These are phyloP conservation scores for Microdochium nivale DNA, from an alignment of 2,329 filamentous ascomycete genomes.

Conservation along the genomic window DNA sequence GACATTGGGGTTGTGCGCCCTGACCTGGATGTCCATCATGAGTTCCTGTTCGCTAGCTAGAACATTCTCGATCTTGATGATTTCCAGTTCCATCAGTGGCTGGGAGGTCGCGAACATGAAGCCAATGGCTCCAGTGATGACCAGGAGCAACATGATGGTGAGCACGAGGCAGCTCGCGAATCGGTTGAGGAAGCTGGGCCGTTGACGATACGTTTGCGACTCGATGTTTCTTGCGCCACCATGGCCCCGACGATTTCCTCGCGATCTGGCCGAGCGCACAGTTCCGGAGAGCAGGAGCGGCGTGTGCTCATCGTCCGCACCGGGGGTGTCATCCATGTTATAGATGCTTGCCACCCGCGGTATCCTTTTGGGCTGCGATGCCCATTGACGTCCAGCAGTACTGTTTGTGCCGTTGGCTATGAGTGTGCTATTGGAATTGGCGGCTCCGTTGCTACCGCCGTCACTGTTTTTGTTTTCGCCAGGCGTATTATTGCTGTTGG, in stretches of 20 bases:
- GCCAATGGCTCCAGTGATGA: conserved; percentile 76
- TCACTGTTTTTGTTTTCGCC: conserved; percentile 15
- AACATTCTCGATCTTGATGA: conserved; percentile 79
- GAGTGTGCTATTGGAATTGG: not conserved
- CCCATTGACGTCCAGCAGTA: conserved; percentile 13
- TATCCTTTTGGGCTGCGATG: conserved; percentile 37
- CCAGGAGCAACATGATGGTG: conserved; percentile 69
- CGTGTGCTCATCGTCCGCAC: conserved; percentile 80
- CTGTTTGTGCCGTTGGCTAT: not conserved
- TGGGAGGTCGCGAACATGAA: conserved; percentile 91
- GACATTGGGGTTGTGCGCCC: conserved; percentile 86
- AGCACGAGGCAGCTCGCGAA: conserved; percentile 83
- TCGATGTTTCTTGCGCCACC: conserved; percentile 60
- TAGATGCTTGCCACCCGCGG: conserved; percentile 56
- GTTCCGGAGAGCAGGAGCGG: conserved; percentile 57
- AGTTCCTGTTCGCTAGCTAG: conserved; percentile 90
- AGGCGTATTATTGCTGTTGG: conserved; percentile 24
- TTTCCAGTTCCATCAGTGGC: conserved; percentile 68
- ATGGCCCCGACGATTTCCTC: conserved; percentile 45
- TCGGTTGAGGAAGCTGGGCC: conserved; percentile 56
- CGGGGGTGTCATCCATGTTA: conserved; percentile 72
- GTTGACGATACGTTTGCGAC: conserved; percentile 57
- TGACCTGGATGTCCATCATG: conserved; percentile 85
- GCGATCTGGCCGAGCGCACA: conserved; percentile 47
- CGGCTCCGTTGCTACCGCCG: not conserved